Evolutionary conservation across 2,329 filamentous ascomycete genomes (phyloP).

Genomic region (Reticulascus tulasneorum): DNA sequence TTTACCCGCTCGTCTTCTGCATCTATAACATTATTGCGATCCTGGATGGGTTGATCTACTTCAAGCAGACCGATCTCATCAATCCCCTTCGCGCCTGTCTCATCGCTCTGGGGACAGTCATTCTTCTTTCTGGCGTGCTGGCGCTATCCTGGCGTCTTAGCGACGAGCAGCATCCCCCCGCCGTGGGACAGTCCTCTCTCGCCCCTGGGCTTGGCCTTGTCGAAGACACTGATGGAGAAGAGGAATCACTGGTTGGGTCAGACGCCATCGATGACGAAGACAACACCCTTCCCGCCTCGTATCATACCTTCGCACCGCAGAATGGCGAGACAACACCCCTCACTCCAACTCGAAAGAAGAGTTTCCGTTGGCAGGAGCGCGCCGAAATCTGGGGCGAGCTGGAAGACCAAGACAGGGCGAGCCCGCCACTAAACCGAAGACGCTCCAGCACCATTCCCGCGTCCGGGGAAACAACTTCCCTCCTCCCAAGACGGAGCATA

Average conservation of each 20-base stretch:
- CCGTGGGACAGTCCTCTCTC: constrained; percentile 63
- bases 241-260: constrained; percentile 50
- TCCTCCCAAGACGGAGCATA: constrained; percentile 24
- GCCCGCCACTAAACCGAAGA: constrained; percentile 33
- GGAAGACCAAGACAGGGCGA: constrained; percentile 62
- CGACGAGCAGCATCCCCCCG: constrained; percentile 64
- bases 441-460: constrained; percentile 48
- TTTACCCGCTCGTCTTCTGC: constrained; percentile 97
- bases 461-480: constrained; percentile 33
- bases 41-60: constrained; percentile 94
- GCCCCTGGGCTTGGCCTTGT: constrained; percentile 80
- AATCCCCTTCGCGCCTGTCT: constrained; percentile 71
- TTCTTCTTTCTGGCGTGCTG: constrained; percentile 82
- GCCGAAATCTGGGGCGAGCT: constrained; percentile 87
- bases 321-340: constrained; percentile 34
- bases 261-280: constrained; percentile 42
- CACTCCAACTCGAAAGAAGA: constrained; percentile 41
- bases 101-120: constrained; percentile 80
- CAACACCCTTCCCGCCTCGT: constrained; percentile 28
- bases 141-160: constrained; percentile 91
- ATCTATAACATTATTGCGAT: constrained; percentile 99
- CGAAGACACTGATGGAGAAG: constrained; percentile 62
- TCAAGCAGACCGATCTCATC: constrained; percentile 80
- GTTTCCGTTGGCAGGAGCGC: constrained; percentile 59
- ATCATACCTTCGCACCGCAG: constrained; percentile 44